phyloP scores from a whole-genome alignment of 208 protist species.

The Leishmania aethiopica region DNA sequence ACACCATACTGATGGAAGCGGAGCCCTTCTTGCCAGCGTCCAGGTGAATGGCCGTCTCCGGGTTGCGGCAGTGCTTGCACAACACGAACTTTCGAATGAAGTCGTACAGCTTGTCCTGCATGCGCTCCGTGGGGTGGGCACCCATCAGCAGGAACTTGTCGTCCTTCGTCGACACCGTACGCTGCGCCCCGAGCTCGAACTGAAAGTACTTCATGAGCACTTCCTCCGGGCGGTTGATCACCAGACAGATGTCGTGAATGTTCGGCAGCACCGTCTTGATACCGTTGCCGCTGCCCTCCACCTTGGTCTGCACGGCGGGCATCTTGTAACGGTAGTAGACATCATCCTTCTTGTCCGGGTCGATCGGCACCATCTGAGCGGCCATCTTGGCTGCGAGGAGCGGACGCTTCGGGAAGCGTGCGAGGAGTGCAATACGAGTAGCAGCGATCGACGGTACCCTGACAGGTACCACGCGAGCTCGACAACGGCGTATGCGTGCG shows the following conservation, averaged over 20 bases:
- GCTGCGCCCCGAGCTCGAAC: conserved; percentile 84
- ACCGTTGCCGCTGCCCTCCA: conserved; percentile 94
- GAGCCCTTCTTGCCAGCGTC: conserved; percentile 54
- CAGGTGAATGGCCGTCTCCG: conserved; percentile 75
- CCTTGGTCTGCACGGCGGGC: conserved; percentile 89
- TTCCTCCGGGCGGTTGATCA: conserved; percentile 89
- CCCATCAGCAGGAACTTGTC: conserved; percentile 92
- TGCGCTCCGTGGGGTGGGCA: conserved; percentile 66
- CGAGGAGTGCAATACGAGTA: too few species aligned
- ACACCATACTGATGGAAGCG: conserved; percentile 54
- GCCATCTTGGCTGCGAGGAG: conserved; percentile 47
- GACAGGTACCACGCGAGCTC: neutral
- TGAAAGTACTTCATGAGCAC: conserved; percentile 92
- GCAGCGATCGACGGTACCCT: neutral
- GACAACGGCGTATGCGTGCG: neutral
- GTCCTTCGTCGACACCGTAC: conserved; percentile 78
- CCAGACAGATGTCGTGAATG: conserved; percentile 90
- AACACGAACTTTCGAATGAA: conserved; percentile 89
- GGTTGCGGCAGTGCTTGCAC: conserved; percentile 89
- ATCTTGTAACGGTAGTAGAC: conserved; percentile 95
- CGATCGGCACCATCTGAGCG: conserved; percentile 79
- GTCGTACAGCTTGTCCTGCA: conserved; percentile 87
- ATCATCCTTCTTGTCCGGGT: conserved; percentile 90
- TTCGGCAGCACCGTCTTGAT: conserved; percentile 95
- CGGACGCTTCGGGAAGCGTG: neutral